Evolutionary conservation across 2,329 filamentous ascomycete genomes (phyloP).

Genomic region (Neopestalotiopsis clavispora): DNA sequence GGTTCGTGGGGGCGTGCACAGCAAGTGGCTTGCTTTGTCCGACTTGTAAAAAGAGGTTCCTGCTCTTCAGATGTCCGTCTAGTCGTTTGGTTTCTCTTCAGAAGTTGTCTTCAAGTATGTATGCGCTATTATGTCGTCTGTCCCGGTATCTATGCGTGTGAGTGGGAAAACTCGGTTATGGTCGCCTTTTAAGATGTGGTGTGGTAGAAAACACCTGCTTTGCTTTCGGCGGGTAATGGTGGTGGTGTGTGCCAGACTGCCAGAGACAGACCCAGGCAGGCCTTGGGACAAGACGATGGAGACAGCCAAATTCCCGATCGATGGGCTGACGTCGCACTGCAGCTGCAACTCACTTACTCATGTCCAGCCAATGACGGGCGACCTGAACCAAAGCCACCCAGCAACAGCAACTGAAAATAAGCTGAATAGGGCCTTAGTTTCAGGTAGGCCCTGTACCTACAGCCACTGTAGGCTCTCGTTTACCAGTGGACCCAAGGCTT

Average conservation of each 20-base stretch:
- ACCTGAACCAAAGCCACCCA: constrained; percentile 4
- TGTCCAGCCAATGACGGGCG: constrained; percentile 4
- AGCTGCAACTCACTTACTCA: constrained; percentile 10
- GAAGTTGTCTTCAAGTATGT: neutral
- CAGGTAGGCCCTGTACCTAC: neutral
- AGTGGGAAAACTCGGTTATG: neutral
- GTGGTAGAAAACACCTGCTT: neutral
- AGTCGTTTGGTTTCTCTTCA: too few species aligned
- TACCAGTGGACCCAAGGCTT: too few species aligned
- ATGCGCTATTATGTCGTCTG: neutral
- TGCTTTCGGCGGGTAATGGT: neutral
- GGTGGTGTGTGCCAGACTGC: neutral
- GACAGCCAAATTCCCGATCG: neutral
- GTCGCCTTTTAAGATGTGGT: neutral
- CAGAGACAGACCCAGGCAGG: neutral
- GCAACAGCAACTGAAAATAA: neutral
- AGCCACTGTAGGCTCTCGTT: neutral
- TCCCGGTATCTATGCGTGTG: neutral
- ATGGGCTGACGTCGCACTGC: constrained; percentile 10
- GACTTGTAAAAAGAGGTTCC: neutral
- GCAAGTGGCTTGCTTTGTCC: neutral
- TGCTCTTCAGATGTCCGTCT: neutral
- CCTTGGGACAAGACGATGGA: neutral
- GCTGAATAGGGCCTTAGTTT: neutral
- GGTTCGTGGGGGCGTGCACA: neutral